Conservation (phyloP, 129 eudicot species). For the Smallanthus sonchifolius region DNA sequence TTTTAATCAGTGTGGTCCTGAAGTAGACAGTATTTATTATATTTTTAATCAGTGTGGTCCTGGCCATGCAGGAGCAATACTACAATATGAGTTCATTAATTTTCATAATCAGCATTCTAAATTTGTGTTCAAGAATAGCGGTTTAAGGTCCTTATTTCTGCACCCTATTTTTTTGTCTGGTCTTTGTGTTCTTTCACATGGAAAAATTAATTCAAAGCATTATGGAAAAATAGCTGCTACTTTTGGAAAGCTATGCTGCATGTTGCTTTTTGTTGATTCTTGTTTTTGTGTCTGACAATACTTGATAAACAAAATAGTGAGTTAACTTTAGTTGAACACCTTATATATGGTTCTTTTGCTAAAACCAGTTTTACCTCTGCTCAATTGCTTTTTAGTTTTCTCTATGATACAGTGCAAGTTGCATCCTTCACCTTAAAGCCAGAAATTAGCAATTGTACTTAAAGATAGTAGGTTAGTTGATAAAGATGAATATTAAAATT, state of each 20-base stretch:
- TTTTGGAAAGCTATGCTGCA: not conserved
- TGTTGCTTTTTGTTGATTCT: not conserved
- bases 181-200: not conserved
- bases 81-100: not conserved
- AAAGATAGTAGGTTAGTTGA: too few relatives aligned
- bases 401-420: not conserved
- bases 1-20: too few relatives aligned
- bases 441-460: too few relatives aligned
- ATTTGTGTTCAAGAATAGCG: not conserved
- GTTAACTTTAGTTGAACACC: not conserved
- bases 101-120: not conserved
- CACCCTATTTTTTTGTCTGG: not conserved
- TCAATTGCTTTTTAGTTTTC: too few relatives aligned
- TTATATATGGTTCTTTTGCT: conserved; percentile 2
- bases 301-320: not conserved
- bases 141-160: conserved; percentile 5
- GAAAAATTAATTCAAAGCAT: not conserved
- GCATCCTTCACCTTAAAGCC: not conserved
- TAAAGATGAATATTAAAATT: too few relatives aligned
- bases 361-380: not conserved
- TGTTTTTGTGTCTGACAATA: not conserved
- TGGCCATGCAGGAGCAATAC: not conserved
- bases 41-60: not conserved
- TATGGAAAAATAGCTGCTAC: not conserved
- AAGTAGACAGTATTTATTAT: not conserved